These are phyloP conservation scores for Blastomyces gilchristii DNA, from an alignment of 2,329 filamentous ascomycete genomes.

Conservation along the genomic window DNA sequence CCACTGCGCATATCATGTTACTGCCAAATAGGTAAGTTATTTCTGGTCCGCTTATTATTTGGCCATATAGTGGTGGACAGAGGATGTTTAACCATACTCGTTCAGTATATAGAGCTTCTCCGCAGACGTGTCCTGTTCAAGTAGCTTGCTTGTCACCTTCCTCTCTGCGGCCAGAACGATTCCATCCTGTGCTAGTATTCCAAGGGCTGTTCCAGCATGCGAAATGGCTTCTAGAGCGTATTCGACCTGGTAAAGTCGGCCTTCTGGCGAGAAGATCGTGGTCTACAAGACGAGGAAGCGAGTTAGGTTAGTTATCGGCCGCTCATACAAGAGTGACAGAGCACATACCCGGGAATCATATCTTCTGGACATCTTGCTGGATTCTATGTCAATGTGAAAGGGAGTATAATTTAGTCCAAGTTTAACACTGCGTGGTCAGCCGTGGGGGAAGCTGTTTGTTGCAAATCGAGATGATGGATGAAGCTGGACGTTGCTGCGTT, in stretches of 20 bases:
- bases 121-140: conserved; percentile 98
- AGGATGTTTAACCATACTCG: conserved; percentile 54
- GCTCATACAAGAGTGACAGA: conserved; percentile 16
- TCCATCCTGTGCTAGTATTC: conserved; percentile 93
- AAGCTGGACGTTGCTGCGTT: conserved; percentile 6
- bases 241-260: conserved; percentile 96
- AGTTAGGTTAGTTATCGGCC: conserved; percentile 14
- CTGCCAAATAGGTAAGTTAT: conserved; percentile 37
- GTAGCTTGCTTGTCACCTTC: conserved; percentile 97
- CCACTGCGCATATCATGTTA: conserved; percentile 99
- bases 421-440: not conserved
- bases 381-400: not conserved
- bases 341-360: conserved; percentile 81
- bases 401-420: not conserved
- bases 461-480: not conserved
- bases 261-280: conserved; percentile 99
- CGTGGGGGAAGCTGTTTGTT: not conserved
- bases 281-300: conserved; percentile 49
- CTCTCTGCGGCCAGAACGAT: conserved; percentile 96
- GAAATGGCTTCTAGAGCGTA: conserved; percentile 98
- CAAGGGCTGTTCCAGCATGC: conserved; percentile 91
- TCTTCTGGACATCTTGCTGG: conserved; percentile 70
- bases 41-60: not conserved
- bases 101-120: conserved; percentile 99
- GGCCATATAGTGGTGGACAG: not conserved